These are phyloP conservation scores for Volvariella volvacea DNA, from an alignment of 1,284 basidiomycete genomes.

Conservation along the genomic window DNA sequence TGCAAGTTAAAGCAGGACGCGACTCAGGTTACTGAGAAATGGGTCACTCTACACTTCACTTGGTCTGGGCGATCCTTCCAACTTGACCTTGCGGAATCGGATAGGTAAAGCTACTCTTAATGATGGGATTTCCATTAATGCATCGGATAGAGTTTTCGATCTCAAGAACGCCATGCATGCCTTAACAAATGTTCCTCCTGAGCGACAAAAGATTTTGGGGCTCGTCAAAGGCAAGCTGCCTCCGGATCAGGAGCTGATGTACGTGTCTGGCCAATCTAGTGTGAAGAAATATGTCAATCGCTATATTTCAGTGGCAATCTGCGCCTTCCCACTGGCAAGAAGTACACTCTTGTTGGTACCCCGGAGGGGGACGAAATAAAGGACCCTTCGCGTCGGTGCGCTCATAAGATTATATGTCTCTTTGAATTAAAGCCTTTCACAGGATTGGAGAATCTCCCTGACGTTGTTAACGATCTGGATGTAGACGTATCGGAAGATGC, in stretches of 20 bases:
- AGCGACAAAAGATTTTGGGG: conserved; percentile 86
- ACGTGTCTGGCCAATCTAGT: conserved; percentile 16
- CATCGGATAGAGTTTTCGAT: conserved; percentile 51
- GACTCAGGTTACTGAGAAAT: conserved; percentile 19
- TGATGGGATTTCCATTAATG: neutral
- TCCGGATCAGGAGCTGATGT: conserved; percentile 66
- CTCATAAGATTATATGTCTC: neutral
- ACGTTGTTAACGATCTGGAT: conserved; percentile 76
- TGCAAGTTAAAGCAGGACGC: too few relatives aligned
- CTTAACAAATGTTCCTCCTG: conserved; percentile 77
- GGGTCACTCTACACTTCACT: conserved; percentile 57
- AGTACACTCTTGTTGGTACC: conserved; percentile 78
- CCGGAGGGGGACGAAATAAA: conserved; percentile 80
- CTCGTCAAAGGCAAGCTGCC: conserved; percentile 82
- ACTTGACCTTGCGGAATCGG: conserved; percentile 62
- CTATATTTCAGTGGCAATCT: conserved; percentile 44
- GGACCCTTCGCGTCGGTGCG: conserved; percentile 55
- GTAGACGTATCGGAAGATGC: conserved; percentile 65
- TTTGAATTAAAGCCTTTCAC: conserved; percentile 3
- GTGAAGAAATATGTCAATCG: conserved; percentile 6
- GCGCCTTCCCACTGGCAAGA: conserved; percentile 53
- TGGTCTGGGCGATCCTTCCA: conserved; percentile 57
- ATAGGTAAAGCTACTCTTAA: conserved; percentile 38
- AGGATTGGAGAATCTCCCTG: conserved; percentile 64
- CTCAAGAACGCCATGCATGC: conserved; percentile 59